phyloP scores from a whole-genome alignment of 1,284 basidiomycete species.

The Ceratobasidium papillatum region DNA sequence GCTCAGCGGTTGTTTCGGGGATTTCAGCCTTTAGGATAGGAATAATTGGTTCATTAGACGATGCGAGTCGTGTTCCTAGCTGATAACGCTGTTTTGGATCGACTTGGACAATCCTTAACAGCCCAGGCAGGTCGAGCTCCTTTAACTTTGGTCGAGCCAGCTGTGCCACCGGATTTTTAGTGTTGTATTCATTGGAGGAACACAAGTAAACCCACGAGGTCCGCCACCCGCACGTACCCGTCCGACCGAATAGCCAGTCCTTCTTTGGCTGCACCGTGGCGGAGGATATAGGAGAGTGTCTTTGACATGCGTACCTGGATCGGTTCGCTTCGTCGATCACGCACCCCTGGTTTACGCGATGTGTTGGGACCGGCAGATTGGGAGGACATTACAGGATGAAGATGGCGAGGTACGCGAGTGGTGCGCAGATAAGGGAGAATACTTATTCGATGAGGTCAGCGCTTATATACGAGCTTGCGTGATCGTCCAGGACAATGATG shows the following conservation, averaged over 20 bases:
- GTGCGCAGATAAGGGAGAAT: neutral
- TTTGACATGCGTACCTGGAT: constrained; percentile 68
- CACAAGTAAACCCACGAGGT: constrained; percentile 66
- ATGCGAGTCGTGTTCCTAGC: constrained; percentile 65
- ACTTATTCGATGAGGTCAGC: constrained; percentile 4
- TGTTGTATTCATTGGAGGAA: neutral
- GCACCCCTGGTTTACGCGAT: constrained; percentile 13
- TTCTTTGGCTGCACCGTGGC: constrained; percentile 84
- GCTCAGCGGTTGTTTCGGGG: constrained; percentile 57
- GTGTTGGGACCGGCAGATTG: neutral
- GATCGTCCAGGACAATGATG: neutral
- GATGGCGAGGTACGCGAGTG: constrained; percentile 11
- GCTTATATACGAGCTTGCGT: neutral
- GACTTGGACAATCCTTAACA: constrained; percentile 76
- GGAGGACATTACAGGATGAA: constrained; percentile 5
- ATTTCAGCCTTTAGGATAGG: constrained; percentile 37
- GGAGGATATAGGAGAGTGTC: constrained; percentile 82
- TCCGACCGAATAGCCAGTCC: constrained; percentile 77
- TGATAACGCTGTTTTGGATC: constrained; percentile 84
- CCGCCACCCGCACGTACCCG: constrained; percentile 78
- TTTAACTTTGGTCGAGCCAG: constrained; percentile 63
- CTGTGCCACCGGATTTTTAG: constrained; percentile 51
- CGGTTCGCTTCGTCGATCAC: constrained; percentile 54
- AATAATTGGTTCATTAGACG: constrained; percentile 47
- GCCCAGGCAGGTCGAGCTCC: constrained; percentile 61